phyloP scores from a whole-genome alignment of 495 filamentous ascomycete genomes.

The Penicillium angulare region DNA sequence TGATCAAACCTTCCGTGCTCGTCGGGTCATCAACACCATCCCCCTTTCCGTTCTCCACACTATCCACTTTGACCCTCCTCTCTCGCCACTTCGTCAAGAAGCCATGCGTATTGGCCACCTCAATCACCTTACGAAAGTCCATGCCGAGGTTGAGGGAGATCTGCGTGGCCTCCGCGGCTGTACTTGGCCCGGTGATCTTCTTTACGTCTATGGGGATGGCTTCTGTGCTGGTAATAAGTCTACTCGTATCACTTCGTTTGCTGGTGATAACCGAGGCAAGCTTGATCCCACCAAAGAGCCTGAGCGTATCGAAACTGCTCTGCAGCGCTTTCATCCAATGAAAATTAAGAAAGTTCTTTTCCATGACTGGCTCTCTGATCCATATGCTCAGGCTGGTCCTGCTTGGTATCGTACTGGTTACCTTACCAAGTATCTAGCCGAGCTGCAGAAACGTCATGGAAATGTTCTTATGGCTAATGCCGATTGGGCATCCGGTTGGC shows the following conservation, averaged over 20 bases:
- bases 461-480: conserved; percentile 26
- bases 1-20: conserved; percentile 6
- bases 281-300: background rate
- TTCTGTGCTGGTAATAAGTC: conserved; percentile 1
- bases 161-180: background rate
- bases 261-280: background rate
- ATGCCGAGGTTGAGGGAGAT: conserved; percentile 16
- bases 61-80: conserved; percentile 21
- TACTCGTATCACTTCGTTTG: background rate
- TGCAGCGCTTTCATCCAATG: conserved; percentile 15
- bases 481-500: conserved; percentile 35
- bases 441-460: conserved; percentile 22
- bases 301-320: conserved; percentile 7
- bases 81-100: conserved; percentile 15
- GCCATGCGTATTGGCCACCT: conserved; percentile 21
- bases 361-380: conserved; percentile 33
- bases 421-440: conserved; percentile 17
- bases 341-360: conserved; percentile 17
- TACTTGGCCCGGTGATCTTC: background rate
- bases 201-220: conserved; percentile 1
- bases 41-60: conserved; percentile 20
- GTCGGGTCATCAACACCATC: conserved; percentile 20
- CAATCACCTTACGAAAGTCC: conserved; percentile 24
- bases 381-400: conserved; percentile 23
- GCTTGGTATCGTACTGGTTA: conserved; percentile 22